These are phyloP conservation scores for Parmales sp. DNA, from an alignment of 108 stramenopile species.

Conservation along the genomic window DNA sequence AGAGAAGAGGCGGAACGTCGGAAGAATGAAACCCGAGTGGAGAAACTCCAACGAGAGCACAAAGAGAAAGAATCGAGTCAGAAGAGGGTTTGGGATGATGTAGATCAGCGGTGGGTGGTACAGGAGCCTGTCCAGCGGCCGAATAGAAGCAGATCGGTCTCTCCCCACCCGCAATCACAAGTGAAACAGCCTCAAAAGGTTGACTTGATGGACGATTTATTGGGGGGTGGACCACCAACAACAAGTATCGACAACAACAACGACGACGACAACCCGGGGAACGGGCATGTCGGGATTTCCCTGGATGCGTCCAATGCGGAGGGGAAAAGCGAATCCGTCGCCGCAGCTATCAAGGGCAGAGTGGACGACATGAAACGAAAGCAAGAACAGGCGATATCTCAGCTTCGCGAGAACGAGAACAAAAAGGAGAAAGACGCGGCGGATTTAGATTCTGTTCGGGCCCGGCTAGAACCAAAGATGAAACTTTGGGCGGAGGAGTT, in stretches of 20 bases:
- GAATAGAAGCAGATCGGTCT: background rate
- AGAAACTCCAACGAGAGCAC: constrained; percentile 67
- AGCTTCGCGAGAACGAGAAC: constrained; percentile 55
- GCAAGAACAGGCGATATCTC: constrained; percentile 55
- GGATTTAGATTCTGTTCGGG: constrained; percentile 61
- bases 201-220: background rate
- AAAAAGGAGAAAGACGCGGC: constrained; percentile 47
- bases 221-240: background rate
- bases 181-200: background rate
- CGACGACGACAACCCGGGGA: constrained; percentile 7
- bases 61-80: constrained; percentile 29
- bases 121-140: constrained; percentile 26
- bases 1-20: background rate
- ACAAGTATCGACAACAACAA: background rate
- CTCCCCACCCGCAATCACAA: background rate
- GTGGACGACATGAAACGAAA: constrained; percentile 60
- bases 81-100: constrained; percentile 77
- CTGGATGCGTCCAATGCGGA: constrained; percentile 52
- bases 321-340: constrained; percentile 57
- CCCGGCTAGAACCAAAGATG: constrained; percentile 64
- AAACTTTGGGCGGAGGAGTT: constrained; percentile 80
- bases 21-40: constrained; percentile 44
- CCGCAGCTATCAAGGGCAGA: constrained; percentile 52
- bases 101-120: constrained; percentile 69
- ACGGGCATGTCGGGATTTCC: constrained; percentile 49